Percentiles rank a stretch among this genome's conserved stretches.
phyloP scores from a whole-genome alignment of 2,329 filamentous ascomycete species.

The Colletotrichum coccodes region DNA sequence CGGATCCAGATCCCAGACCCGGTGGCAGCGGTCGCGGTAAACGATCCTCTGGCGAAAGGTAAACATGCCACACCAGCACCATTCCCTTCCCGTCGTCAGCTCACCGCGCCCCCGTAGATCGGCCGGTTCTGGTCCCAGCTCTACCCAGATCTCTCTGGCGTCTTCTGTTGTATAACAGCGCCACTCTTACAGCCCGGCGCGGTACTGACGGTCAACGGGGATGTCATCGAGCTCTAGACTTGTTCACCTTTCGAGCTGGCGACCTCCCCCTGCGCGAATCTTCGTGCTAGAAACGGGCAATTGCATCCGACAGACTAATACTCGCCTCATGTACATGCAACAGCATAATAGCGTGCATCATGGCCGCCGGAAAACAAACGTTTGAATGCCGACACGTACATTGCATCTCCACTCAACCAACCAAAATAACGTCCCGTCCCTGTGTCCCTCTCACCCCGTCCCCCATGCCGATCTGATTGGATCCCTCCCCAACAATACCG shows the following conservation, averaged over 20 bases:
- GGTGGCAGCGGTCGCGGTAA: constrained; percentile 23
- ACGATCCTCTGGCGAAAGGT: background rate
- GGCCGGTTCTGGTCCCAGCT: constrained; percentile 4
- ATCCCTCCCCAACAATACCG: constrained; percentile 29
- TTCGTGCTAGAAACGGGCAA: background rate
- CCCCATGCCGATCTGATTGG: constrained; percentile 30
- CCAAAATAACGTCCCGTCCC: background rate
- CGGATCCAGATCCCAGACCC: constrained; percentile 7
- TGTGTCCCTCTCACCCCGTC: no score
- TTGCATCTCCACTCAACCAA: constrained; percentile 11
- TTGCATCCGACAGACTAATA: background rate
- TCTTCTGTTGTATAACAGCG: background rate
- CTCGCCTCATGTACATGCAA: constrained; percentile 1
- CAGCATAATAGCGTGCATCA: constrained; percentile 18
- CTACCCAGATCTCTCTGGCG: background rate
- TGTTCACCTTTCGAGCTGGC: background rate
- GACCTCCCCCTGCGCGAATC: background rate
- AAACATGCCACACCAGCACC: constrained; percentile 12
- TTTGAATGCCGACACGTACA: constrained; percentile 21
- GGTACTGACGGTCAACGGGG: background rate
- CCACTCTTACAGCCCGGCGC: background rate
- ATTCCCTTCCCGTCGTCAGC: constrained; percentile 29
- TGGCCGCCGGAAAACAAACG: background rate
- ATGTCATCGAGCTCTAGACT: background rate
- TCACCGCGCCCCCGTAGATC: constrained; percentile 23